Conservation (phyloP, 176 grass and related monocot species). For the Metroxylon sagu region DNA sequence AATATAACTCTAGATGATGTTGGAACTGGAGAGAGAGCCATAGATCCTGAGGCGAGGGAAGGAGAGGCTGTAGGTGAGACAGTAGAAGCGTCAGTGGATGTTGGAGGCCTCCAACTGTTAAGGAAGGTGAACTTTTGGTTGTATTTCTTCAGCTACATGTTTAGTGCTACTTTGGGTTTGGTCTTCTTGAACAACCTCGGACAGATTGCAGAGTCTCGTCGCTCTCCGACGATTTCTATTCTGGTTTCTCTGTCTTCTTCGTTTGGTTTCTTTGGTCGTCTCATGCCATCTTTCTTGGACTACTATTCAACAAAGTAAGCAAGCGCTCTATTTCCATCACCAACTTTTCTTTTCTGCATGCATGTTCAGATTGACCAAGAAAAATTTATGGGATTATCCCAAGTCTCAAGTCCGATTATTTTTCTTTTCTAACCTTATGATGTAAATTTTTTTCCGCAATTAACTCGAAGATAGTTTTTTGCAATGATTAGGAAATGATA, state of each 20-base stretch:
- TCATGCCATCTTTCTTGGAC: slow-evolving; percentile 80
- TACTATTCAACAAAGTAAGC: slow-evolving; percentile 82
- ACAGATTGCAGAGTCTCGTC: slow-evolving; percentile 82
- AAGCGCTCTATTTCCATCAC: not conserved
- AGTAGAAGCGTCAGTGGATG: slow-evolving; percentile 21
- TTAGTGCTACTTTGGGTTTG: slow-evolving; percentile 70
- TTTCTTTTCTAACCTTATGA: too few species aligned
- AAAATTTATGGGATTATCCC: too few species aligned
- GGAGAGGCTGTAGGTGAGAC: not conserved
- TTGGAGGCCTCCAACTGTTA: slow-evolving; percentile 62
- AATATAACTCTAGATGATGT: slow-evolving; percentile 38
- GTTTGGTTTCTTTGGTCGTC: slow-evolving; percentile 96
- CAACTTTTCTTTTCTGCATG: not conserved
- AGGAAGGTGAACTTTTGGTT: slow-evolving; percentile 74
- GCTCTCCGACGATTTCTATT: slow-evolving; percentile 42
- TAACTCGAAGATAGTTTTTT: not conserved
- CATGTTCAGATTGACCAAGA: not conserved
- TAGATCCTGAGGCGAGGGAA: slow-evolving; percentile 6
- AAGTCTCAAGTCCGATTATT: too few species aligned
- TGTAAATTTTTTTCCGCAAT: too few species aligned
- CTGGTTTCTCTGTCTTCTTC: slow-evolving; percentile 85
- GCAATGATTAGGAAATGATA: too few species aligned
- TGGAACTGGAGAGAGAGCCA: slow-evolving; percentile 21
- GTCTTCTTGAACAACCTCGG: slow-evolving; percentile 96
- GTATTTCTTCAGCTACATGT: slow-evolving; percentile 96